These are phyloP conservation scores for Hericium coralloides DNA, from an alignment of 768 basidiomycete genomes.

Conservation along the genomic window DNA sequence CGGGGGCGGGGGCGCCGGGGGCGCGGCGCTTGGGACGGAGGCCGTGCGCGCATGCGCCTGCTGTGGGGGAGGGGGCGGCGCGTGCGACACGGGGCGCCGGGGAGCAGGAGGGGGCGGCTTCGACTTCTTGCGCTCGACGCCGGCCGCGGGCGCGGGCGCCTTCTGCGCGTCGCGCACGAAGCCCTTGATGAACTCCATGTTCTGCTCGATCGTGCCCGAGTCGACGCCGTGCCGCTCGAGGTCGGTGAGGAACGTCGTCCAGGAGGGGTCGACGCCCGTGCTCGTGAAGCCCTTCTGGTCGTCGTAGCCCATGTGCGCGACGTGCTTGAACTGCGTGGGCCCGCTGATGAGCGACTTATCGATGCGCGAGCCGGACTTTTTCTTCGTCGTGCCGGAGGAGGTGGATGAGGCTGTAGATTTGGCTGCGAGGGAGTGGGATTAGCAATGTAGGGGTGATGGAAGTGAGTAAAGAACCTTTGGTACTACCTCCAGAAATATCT, in stretches of 20 bases:
- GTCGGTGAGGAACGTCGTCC: constrained; percentile 63
- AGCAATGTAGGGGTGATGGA: background rate
- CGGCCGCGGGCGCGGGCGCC: constrained; percentile 2
- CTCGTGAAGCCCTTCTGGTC: constrained; percentile 79
- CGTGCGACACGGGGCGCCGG: constrained; percentile 22
- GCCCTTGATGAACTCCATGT: constrained; percentile 85
- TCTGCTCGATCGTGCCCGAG: constrained; percentile 57
- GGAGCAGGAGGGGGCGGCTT: constrained; percentile 29
- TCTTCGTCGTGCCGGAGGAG: constrained; percentile 39
- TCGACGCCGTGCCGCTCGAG: constrained; percentile 61
- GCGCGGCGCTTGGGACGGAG: constrained; percentile 22
- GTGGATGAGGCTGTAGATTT: constrained; percentile 35
- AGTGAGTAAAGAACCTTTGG: constrained; percentile 21
- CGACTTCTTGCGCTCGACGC: constrained; percentile 19
- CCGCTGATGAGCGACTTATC: constrained; percentile 91
- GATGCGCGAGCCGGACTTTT: constrained; percentile 60
- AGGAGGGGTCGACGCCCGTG: constrained; percentile 82
- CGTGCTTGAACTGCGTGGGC: constrained; percentile 74
- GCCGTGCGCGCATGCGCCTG: constrained; percentile 17
- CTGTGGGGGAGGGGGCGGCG: constrained; percentile 29
- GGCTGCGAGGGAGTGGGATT: constrained; percentile 10
- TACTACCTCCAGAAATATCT: constrained; percentile 22
- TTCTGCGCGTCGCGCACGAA: constrained; percentile 47
- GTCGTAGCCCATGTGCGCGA: constrained; percentile 95
- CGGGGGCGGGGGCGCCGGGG: constrained; percentile 21